These are phyloP conservation scores for Schizonepeta tenuifolia DNA, from an alignment of 257 asterid genomes.

Conservation along the genomic window DNA sequence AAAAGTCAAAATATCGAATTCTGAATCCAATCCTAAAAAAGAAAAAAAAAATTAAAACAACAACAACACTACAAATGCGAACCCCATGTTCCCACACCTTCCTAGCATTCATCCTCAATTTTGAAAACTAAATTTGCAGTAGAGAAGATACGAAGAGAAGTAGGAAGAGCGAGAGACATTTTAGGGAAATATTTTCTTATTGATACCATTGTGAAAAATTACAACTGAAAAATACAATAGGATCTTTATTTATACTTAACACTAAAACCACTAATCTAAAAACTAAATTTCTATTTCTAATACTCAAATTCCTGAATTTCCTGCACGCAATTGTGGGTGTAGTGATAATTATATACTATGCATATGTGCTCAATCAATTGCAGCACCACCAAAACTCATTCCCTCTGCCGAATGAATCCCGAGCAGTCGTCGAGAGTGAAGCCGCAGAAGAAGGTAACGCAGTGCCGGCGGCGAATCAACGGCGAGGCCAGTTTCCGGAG, in stretches of 20 bases:
- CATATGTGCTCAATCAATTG: slow-evolving; percentile 72
- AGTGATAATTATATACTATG: slow-evolving; percentile 61
- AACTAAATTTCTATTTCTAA: too few species aligned
- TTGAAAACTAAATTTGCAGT: too few species aligned
- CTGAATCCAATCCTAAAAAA: neutral
- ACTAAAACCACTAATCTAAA: too few species aligned
- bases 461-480: slow-evolving; percentile 50
- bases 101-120: slow-evolving; percentile 62
- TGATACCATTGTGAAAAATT: too few species aligned
- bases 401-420: slow-evolving; percentile 59
- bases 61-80: slow-evolving; percentile 52
- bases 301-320: slow-evolving; percentile 79
- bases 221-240: too few species aligned
- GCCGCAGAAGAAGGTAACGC: slow-evolving; percentile 71
- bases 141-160: too few species aligned
- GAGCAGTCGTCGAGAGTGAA: slow-evolving; percentile 88
- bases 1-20: neutral
- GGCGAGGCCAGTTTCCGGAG: slow-evolving; percentile 64
- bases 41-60: too few species aligned
- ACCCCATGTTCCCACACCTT: slow-evolving; percentile 63
- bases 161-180: too few species aligned
- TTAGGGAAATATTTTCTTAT: too few species aligned
- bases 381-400: slow-evolving; percentile 37
- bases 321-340: slow-evolving; percentile 71
- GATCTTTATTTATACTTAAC: too few species aligned